Evolutionary conservation across 331 rosid genomes (phyloP).

Genomic region (Telfairia occidentalis): DNA sequence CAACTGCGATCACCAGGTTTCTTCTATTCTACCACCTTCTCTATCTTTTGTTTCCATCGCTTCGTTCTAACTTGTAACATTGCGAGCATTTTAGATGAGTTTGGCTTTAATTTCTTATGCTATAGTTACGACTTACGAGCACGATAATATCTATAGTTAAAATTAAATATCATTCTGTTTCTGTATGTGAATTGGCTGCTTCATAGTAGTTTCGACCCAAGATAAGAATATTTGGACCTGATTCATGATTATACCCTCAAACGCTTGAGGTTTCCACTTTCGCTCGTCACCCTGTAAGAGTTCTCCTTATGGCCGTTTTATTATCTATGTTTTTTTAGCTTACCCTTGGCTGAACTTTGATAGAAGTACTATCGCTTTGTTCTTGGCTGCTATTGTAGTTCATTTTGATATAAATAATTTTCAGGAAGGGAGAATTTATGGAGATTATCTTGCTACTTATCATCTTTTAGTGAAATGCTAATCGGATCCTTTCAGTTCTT

Average conservation of each 20-base stretch:
- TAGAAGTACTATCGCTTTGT: not conserved
- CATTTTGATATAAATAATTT: not conserved
- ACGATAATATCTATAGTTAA: not conserved
- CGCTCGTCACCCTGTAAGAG: not conserved
- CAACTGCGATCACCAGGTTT: constrained; percentile 90
- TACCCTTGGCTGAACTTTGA: not conserved
- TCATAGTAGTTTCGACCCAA: not conserved
- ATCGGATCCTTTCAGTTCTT: not conserved
- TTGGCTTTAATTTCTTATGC: not conserved
- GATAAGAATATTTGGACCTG: not conserved
- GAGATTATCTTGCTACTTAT: not conserved
- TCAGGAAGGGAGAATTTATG: not conserved
- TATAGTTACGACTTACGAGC: not conserved
- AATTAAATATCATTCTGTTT: not conserved
- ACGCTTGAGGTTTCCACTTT: not conserved
- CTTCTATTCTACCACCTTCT: not conserved
- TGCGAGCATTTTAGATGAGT: not conserved
- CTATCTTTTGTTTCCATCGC: not conserved
- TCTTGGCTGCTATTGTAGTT: not conserved
- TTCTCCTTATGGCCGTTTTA: not conserved
- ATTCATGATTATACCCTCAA: not conserved
- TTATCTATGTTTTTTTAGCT: not conserved
- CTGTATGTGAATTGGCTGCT: not conserved
- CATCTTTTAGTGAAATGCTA: not conserved
- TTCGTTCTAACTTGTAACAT: not conserved